Evolutionary conservation across 2,329 filamentous ascomycete species (phyloP), one percentile per base, ranked within the genome.

Genomic region (Xylaria sp.): DNA sequence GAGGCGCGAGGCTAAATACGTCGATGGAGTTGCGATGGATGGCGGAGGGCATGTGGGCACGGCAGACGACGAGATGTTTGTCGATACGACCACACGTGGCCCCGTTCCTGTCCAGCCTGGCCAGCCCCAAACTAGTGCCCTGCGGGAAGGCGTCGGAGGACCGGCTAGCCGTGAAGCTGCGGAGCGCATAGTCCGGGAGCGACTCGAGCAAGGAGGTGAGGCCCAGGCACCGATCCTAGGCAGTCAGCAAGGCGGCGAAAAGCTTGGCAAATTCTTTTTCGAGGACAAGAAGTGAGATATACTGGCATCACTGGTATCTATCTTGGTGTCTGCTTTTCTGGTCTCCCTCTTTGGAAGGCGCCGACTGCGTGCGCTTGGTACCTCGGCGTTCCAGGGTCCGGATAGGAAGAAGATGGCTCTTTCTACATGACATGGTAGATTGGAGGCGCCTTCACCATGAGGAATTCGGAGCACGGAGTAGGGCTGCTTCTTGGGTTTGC

Each of bases 11-110:
- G 89, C 89, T 20, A 86, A 87, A 61, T 89, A 91, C 85, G 82
- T 92, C 65, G 90, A 93, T 76, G 90, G 90, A 1, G 85, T 92
- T 50, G 87, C 89, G 0, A 79, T 82, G 2, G 90, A 91, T 74
- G 85, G 87, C 44, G 78, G 84, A 3, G 78, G 78, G 44, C 76
- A 76, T 32, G 79, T 84, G 5, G 75, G 77, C 8, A 76, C 73
- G 3, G 60, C 75, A 1, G 83, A 85, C 50, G 86, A 89, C 69
- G 84, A 86, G 61, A 78, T 81, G 10, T 89, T 90, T 70, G 84
- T 92, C 28, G 90, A 92, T 78, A 92, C 89, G 2, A 91, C 90
- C 1, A 86, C 86, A 60, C 82, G 86, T 25, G 86, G 88, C 0
- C 88, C 89, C 1, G 82, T 89, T 1, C 83, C 87, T 18, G 80